Base-by-base conservation (phyloP, 164 flowering plant species). In the Platanus orientalis region DNA sequence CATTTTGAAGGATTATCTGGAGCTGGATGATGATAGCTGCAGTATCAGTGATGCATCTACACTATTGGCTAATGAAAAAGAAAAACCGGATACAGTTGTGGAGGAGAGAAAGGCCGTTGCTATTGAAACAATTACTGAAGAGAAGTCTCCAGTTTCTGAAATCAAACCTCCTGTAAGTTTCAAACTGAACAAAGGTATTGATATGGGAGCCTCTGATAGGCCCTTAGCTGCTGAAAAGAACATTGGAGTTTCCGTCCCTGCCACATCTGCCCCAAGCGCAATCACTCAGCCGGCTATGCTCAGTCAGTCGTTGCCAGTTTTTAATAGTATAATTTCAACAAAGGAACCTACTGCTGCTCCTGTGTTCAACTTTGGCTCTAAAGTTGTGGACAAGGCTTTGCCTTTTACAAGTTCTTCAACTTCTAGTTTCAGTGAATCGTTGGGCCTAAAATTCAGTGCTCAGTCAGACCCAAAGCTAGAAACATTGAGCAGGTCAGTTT, bases 11-110 rank as follows among this genome's bases (percentile, higher is more conserved):
- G 92, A 82, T 73, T 79, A 13, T 65, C 25, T 84, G 73, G 95
- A 92, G 26, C 66, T 84, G 66, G 95, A 90, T 70, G 90, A 84
- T 62, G 90, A 82, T 54, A 60, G 32, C 24, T 34, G 52, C 69
- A 48, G 61, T 49, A 65, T 66, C 73, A 79, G 69, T 14, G 36
- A 29, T 60, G 69, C 56, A 48, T 25, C 80, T 58, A 44, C 58
- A 64, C 40, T 71, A 25, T 21, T 54, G 26, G 26, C 27, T 47
- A 70, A 68, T 56, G 73, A 62, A 32, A 69, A 26, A 63, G 77
- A 60, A 62, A 70, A 67, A 42, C 28, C 45, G 52, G 71, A 68
- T 23, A n/a, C 59, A 0, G 40, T 71, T 20, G 32, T 32, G 42
- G 56, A 27, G 11, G 75, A 70, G 20, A 60, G 58, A 32, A 74